A percentile compares a stretch with the other conserved stretches of the same genome.
Conservation (phyloP, 306 rosid species). For the Calophaca sinica region DNA sequence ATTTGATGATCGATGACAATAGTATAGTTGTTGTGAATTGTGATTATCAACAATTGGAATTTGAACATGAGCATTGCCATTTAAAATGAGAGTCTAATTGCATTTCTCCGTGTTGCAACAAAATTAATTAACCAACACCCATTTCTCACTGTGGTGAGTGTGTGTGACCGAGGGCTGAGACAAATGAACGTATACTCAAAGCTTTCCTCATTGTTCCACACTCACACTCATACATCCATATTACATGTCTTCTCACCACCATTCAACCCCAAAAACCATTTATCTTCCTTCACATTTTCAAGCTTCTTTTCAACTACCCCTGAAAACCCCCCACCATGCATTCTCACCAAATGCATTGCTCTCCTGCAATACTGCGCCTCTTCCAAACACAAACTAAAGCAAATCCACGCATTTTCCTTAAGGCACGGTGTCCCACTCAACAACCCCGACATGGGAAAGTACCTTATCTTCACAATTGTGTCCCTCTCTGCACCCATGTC, state of each 20-base stretch:
- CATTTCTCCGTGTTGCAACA: too few species aligned
- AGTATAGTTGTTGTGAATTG: too few species aligned
- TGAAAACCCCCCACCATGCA: slow-evolving; percentile 35
- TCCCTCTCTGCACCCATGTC: slow-evolving; percentile 65
- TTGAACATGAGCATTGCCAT: too few species aligned
- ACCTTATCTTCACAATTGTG: slow-evolving; percentile 57
- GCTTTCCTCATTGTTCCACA: slow-evolving; percentile 7
- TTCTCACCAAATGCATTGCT: slow-evolving; percentile 57
- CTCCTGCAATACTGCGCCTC: slow-evolving; percentile 60
- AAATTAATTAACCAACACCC: too few species aligned
- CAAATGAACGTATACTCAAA: slow-evolving; percentile 43
- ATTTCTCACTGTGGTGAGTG: too few species aligned
- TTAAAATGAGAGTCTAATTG: too few species aligned
- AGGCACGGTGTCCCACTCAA: slow-evolving; percentile 54
- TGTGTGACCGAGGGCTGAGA: background rate
- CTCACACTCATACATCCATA: background rate
- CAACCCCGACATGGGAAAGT: slow-evolving; percentile 61
- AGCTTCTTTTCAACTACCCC: slow-evolving; percentile 30
- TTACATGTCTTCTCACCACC: too few species aligned
- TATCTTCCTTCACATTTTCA: slow-evolving; percentile 34
- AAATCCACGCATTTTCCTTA: slow-evolving; percentile 65
- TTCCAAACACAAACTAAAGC: slow-evolving; percentile 56
- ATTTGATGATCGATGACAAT: too few species aligned
- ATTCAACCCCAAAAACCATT: background rate
- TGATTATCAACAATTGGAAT: too few species aligned